Evolutionary conservation across 2,329 filamentous ascomycete species (phyloP), one percentile per base, ranked within the genome.

Genomic region (Helicocarpus griseus): DNA sequence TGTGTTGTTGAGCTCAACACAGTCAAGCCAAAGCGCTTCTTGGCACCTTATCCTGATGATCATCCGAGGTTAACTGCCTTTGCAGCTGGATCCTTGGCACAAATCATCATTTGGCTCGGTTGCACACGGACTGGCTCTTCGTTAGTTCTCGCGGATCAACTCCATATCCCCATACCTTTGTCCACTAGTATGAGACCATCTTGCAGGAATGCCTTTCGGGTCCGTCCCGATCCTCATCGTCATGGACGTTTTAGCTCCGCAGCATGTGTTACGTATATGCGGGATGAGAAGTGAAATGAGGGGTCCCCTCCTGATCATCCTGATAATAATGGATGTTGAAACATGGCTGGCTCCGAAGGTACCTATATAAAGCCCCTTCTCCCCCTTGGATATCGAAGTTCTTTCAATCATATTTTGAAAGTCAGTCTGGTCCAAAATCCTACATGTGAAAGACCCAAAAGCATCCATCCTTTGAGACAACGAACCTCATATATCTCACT

Each of bases 31-130:
- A 19, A 44, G 31, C 3, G 9, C 9, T 14, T 26, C 41, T 29
- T 31, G 26, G 41, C 41, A 29, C 29, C 24, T 4, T 35, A 14
- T 3, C 9, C 29, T 28, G 9, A 5, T 47, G 44, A 47, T 13
- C 44, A 24, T 47, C 44, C 44, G 44, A 47, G 44, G 44, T 44
- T 44, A 31, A 5, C 24, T 26, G 29, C 17, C 29, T 47, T 24
- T n/a, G 29, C 29, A 35, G n/a, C 7, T 26, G 43, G 44, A 14
- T 17, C 29, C 28, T 46, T 46, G 43, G 31, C 44, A 24, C 14
- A 36, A n/a, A 24, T 46, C 39, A 24, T 41, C 41, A 44, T 19
- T 29, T 35, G 44, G 29, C 24, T 47, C 44, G 44, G 44, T 36
- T 47, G 44, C 19, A 24, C 29, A n/a, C 44, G 44, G 44, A 19